Percentiles rank a stretch among this genome's conserved stretches.
These are phyloP conservation scores for Geotrichum siamense DNA, from an alignment of 1,139 yeast species.

Conservation along the genomic window DNA sequence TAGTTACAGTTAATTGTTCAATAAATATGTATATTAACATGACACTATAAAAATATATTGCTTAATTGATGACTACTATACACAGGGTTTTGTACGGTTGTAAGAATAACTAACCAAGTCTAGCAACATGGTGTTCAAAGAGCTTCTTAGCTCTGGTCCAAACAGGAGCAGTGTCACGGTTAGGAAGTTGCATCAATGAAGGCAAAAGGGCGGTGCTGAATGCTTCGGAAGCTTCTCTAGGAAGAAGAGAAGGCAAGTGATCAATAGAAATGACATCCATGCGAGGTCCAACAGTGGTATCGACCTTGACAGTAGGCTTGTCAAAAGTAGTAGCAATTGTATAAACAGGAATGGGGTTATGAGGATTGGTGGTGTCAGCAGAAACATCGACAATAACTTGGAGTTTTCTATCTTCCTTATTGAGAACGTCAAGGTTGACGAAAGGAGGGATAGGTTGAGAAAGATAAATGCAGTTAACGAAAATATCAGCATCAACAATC, in stretches of 20 bases:
- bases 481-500: conserved; percentile 78
- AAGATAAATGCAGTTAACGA: conserved; percentile 90
- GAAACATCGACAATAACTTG: conserved; percentile 94
- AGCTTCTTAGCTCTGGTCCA: conserved; percentile 85
- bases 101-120: conserved; percentile 21
- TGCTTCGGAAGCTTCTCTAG: conserved; percentile 93
- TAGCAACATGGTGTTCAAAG: conserved; percentile 67
- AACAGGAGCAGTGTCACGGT: conserved; percentile 74
- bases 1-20: too few relatives aligned
- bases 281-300: conserved; percentile 62
- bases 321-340: conserved; percentile 80
- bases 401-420: conserved; percentile 58
- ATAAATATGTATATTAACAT: too few relatives aligned
- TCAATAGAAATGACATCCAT: conserved; percentile 93
- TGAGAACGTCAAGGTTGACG: conserved; percentile 60
- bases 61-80: not conserved
- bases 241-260: conserved; percentile 89
- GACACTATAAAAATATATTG: too few relatives aligned
- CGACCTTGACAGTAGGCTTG: conserved; percentile 81
- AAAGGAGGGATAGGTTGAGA: conserved; percentile 93
- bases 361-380: conserved; percentile 97
- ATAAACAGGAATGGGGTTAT: conserved; percentile 94
- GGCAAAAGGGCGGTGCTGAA: conserved; percentile 84
- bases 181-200: conserved; percentile 72
- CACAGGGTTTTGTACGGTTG: not conserved